Evolutionary conservation across 139 green algal genomes (phyloP).

Genomic region (Chlorella sorokiniana): DNA sequence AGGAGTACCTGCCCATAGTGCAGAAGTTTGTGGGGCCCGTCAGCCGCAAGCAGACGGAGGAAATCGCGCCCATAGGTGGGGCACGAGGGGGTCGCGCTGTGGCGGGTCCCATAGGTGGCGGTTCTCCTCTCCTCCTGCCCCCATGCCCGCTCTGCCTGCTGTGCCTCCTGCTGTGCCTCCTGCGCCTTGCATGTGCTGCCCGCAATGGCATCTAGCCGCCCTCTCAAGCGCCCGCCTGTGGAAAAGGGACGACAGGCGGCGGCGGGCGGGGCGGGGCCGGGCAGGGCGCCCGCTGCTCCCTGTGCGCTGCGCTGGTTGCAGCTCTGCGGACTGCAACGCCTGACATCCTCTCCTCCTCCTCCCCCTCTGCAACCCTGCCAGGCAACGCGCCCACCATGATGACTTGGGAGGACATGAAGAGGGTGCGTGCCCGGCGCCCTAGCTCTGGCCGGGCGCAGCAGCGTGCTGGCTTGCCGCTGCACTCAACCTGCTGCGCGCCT

Average conservation of each 20-base stretch:
- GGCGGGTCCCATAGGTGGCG: not conserved
- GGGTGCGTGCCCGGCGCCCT: not conserved
- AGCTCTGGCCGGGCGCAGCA: not conserved
- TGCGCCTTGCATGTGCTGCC: too few species aligned
- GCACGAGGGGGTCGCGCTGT: too few species aligned
- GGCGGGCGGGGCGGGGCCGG: too few species aligned
- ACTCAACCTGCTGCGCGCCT: not conserved
- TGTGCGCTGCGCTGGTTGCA: too few species aligned
- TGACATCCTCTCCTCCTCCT: not conserved
- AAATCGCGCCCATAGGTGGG: conserved; percentile 80
- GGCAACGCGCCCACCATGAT: conserved; percentile 90
- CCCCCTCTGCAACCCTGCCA: not conserved
- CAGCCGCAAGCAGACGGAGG: conserved; percentile 60
- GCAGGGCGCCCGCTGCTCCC: too few species aligned
- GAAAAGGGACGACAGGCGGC: too few species aligned
- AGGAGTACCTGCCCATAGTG: conserved; percentile 56
- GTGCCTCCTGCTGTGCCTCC: not conserved
- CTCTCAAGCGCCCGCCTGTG: too few species aligned
- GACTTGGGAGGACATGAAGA: conserved; percentile 71
- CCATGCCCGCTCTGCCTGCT: not conserved
- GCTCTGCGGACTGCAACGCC: not conserved
- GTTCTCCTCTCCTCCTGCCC: not conserved
- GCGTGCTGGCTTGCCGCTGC: not conserved
- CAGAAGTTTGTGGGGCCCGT: conserved; percentile 62
- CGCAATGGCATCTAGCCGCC: too few species aligned